Evolutionary conservation across 805 yeast genomes (phyloP).

Genomic region (Wickerhamomyces chambardii): DNA sequence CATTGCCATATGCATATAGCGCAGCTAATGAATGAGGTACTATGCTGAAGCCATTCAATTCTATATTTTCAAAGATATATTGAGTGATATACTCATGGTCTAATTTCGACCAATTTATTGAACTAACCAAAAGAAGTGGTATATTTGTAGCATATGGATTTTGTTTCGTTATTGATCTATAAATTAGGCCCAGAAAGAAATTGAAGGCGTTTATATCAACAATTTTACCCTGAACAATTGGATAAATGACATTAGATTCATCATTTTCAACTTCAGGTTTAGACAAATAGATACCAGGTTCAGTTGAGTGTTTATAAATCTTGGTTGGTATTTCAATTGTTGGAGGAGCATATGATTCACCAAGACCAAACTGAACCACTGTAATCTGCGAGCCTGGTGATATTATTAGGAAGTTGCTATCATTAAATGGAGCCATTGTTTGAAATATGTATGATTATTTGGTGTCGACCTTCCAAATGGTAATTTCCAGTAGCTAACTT

Average conservation of each 20-base stretch:
- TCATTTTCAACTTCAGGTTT: constrained; percentile 16
- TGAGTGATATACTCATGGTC: constrained; percentile 65
- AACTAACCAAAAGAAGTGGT: constrained; percentile 61
- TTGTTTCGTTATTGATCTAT: constrained; percentile 32
- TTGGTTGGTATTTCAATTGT: constrained; percentile 67
- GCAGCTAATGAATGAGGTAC: constrained; percentile 62
- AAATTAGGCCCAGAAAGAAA: constrained; percentile 40
- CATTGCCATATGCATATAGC: constrained; percentile 62
- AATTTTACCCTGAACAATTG: constrained; percentile 58
- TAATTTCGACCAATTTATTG: constrained; percentile 59
- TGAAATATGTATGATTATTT: no score
- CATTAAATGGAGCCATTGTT: constrained; percentile 20
- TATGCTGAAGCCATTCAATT: constrained; percentile 63
- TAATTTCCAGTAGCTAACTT: no score
- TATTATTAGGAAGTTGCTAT: constrained; percentile 32
- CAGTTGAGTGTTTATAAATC: constrained; percentile 43
- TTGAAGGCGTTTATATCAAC: constrained; percentile 63
- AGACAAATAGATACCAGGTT: constrained; percentile 22
- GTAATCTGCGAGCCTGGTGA: constrained; percentile 77
- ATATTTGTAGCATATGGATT: constrained; percentile 33
- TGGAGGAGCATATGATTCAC: constrained; percentile 70
- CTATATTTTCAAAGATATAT: constrained; percentile 65
- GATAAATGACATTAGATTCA: constrained; percentile 39
- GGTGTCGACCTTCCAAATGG: no score
- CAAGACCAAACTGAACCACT: constrained; percentile 69